These are phyloP conservation scores for Monotropa hypopitys DNA, from an alignment of 179 eudicot genomes.

Conservation along the genomic window DNA sequence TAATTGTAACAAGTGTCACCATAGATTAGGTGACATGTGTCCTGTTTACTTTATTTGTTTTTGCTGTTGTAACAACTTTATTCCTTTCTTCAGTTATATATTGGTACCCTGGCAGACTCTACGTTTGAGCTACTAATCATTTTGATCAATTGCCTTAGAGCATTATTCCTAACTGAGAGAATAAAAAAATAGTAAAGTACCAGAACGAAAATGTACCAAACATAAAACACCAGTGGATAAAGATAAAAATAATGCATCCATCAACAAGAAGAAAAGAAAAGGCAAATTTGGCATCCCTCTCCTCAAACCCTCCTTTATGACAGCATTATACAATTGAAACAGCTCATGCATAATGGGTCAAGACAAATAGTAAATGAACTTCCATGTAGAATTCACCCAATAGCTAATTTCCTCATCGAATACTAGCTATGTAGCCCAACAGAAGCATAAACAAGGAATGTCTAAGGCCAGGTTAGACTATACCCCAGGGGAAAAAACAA, in stretches of 20 bases:
- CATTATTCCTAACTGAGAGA: not conserved
- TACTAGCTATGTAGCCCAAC: not conserved
- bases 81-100: no score
- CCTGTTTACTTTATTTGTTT: no score
- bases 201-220: not conserved
- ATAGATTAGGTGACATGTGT: no score
- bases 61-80: no score
- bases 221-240: not conserved
- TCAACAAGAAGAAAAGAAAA: not conserved
- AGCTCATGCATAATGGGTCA: not conserved
- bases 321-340: not conserved
- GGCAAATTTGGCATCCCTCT: not conserved
- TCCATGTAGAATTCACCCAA: not conserved
- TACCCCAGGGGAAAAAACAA: no score
- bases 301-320: not conserved
- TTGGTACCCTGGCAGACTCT: no score
- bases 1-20: no score
- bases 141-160: conserved; percentile 82
- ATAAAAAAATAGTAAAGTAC: conserved; percentile 5
- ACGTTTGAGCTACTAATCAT: no score
- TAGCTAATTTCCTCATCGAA: not conserved
- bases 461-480: not conserved
- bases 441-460: not conserved
- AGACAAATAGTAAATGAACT: not conserved
- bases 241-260: not conserved